phyloP scores from a whole-genome alignment of 225 moss, liverwort and hornwort genomes.

The Neckera pumila region DNA sequence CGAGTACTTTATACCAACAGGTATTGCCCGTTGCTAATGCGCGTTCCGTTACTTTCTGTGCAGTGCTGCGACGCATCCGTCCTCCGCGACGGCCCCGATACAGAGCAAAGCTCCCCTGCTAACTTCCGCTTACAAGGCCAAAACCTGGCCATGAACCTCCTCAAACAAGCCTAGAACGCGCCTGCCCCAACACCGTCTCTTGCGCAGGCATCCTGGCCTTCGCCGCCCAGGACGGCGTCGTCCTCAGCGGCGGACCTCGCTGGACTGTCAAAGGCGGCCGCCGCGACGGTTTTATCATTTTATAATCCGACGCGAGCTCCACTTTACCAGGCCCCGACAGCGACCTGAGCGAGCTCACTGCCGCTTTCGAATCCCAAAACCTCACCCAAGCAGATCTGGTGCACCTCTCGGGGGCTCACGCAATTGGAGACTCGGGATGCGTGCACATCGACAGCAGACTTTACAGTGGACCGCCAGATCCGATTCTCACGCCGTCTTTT shows the following conservation, averaged over 20 bases:
- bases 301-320: neutral
- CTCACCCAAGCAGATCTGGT: neutral
- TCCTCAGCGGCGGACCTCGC: neutral
- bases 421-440: neutral
- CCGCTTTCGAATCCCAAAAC: neutral
- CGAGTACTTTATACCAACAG: neutral
- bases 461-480: neutral
- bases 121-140: neutral
- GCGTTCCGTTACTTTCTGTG: too few species aligned
- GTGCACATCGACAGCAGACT: neutral
- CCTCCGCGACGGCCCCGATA: neutral
- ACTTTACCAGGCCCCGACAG: neutral
- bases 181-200: neutral
- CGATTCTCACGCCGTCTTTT: neutral
- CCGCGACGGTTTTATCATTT: neutral
- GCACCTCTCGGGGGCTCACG: slow-evolving; percentile 1
- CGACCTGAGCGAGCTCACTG: neutral
- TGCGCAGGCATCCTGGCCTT: slow-evolving; percentile 7
- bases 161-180: neutral
- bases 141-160: neutral
- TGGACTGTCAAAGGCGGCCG: neutral
- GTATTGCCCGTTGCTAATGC: neutral
- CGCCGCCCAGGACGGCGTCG: neutral
- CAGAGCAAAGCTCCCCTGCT: neutral
- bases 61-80: neutral